phyloP scores from a whole-genome alignment of 2,329 filamentous ascomycete genomes.

The Fusarium sp. region DNA sequence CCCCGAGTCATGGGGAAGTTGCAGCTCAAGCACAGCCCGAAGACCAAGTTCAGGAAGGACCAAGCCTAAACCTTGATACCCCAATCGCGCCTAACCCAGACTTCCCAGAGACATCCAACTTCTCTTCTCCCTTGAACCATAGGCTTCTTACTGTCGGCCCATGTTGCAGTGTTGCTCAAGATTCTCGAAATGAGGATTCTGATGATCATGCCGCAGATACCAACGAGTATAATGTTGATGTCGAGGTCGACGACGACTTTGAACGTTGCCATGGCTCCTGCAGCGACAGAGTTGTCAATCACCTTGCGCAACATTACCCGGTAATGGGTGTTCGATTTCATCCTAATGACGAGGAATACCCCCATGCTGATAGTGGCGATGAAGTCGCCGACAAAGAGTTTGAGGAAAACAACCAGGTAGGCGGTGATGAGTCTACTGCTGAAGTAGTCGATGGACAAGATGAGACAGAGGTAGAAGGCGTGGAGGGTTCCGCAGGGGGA shows the following conservation, averaged over 20 bases:
- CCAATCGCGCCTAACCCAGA: not conserved
- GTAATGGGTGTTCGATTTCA: not conserved
- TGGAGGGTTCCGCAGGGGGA: not conserved
- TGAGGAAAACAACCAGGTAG: not conserved
- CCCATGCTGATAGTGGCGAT: not conserved
- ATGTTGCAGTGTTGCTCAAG: not conserved
- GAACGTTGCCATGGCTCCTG: not conserved
- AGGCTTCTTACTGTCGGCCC: not conserved
- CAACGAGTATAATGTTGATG: not conserved
- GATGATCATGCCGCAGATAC: not conserved
- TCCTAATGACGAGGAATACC: not conserved
- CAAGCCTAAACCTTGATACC: not conserved
- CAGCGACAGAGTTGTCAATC: not conserved
- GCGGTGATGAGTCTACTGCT: not conserved
- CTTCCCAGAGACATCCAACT: not conserved
- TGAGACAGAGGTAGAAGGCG: not conserved
- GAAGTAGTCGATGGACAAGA: not conserved
- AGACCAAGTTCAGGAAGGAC: not conserved
- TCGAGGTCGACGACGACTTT: not conserved
- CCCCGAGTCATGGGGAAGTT: not conserved
- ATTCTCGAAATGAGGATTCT: not conserved
- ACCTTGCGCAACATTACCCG: too few relatives aligned
- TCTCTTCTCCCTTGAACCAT: not conserved
- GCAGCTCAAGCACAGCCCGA: not conserved
- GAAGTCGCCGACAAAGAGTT: not conserved